A percentile compares a stretch with the other conserved stretches of the same genome.
These are phyloP conservation scores for Pyrus bretschneideri DNA, from an alignment of 306 rosid genomes.

Conservation along the genomic window DNA sequence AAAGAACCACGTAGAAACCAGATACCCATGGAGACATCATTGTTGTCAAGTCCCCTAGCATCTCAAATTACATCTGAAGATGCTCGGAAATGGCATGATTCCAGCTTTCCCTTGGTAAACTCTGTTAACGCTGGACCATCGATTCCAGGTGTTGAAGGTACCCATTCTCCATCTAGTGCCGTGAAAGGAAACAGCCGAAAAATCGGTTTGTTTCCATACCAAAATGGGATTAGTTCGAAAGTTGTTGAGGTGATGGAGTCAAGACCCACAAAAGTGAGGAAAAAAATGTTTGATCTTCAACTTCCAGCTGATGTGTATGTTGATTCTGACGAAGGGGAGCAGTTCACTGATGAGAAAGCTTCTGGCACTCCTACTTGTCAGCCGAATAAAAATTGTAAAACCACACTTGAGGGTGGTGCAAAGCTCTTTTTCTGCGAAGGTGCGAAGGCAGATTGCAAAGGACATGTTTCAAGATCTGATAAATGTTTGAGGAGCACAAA, in stretches of 20 bases:
- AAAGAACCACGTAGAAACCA: conserved; percentile 49
- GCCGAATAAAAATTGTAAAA: conserved; percentile 37
- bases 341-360: conserved; percentile 49
- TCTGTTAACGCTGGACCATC: conserved; percentile 43
- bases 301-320: conserved; percentile 82
- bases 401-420: conserved; percentile 28
- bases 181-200: conserved; percentile 43
- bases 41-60: conserved; percentile 50
- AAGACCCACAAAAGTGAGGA: conserved; percentile 71
- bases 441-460: conserved; percentile 33
- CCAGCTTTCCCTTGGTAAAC: conserved; percentile 43
- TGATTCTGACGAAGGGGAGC: conserved; percentile 83
- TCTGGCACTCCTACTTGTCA: conserved; percentile 30
- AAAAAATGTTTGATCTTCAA: conserved; percentile 77
- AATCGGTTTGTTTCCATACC: conserved; percentile 43
- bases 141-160: conserved; percentile 54
- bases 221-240: conserved; percentile 50
- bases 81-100: conserved; percentile 49
- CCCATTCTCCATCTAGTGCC: conserved; percentile 54
- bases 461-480: conserved; percentile 42
- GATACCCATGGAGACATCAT: conserved; percentile 52
- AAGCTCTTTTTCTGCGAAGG: conserved; percentile 33
- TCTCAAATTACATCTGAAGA: conserved; percentile 62
- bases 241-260: conserved; percentile 65
- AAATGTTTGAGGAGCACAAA: conserved; percentile 32